phyloP scores from a whole-genome alignment of 1,284 basidiomycete genomes.

The Cutaneotrichosporon sp. region DNA sequence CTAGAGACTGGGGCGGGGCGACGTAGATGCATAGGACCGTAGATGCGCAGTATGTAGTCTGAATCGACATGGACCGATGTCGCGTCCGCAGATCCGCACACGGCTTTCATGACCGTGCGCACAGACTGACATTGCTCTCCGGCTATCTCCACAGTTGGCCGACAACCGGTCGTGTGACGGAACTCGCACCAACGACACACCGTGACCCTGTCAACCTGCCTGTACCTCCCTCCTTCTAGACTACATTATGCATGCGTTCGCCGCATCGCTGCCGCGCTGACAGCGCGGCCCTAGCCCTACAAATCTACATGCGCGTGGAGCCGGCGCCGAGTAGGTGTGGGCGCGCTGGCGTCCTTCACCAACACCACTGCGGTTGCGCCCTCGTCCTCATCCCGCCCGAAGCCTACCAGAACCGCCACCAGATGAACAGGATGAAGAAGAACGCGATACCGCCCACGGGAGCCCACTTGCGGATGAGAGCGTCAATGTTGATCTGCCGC shows the following conservation, averaged over 20 bases:
- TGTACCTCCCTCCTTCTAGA: not conserved
- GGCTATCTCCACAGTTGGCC: not conserved
- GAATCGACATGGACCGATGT: not conserved
- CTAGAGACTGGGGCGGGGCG: not conserved
- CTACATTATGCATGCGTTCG: conserved; percentile 4
- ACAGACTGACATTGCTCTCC: not conserved
- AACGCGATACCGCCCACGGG: conserved; percentile 79
- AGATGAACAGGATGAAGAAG: conserved; percentile 81
- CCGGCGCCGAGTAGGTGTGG: too few species aligned
- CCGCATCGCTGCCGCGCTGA: not conserved
- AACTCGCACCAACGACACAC: not conserved
- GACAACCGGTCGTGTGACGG: not conserved
- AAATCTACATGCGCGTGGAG: not conserved
- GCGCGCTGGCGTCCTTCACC: too few species aligned
- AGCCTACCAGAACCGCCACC: conserved; percentile 74
- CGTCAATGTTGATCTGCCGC: conserved; percentile 89
- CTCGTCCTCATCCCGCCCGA: not conserved
- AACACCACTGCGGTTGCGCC: not conserved
- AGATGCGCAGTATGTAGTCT: not conserved
- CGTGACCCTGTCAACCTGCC: too few species aligned
- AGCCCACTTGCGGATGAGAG: conserved; percentile 93
- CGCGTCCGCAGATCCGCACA: not conserved
- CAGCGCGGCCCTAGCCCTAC: not conserved
- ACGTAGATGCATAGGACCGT: conserved; percentile 1
- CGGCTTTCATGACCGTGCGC: not conserved